Percentiles rank a stretch among this genome's conserved stretches.
phyloP scores from a whole-genome alignment of 495 filamentous ascomycete genomes.

The Pseudoneurospora amorphoporcata region DNA sequence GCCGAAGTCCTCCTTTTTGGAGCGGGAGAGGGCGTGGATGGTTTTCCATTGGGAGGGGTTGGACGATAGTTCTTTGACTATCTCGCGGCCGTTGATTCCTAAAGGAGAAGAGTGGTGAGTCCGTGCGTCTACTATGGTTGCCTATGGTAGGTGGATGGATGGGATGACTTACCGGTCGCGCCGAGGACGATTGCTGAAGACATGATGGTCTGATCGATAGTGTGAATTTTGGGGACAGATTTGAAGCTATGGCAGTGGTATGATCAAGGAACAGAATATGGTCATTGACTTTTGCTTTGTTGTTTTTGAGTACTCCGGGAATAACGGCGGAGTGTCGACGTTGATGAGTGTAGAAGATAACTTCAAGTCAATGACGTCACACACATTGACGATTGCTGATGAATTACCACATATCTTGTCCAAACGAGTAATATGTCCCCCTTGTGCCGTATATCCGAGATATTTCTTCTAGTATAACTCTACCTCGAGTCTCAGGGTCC shows the following conservation, averaged over 20 bases:
- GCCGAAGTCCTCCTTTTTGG: constrained; percentile 28
- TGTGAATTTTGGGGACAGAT: not conserved
- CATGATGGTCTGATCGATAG: constrained; percentile 1
- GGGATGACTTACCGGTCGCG: constrained; percentile 9
- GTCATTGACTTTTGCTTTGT: not conserved
- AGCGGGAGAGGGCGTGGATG: constrained; percentile 35
- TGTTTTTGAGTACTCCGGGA: not conserved
- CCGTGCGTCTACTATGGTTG: not conserved
- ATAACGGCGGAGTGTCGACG: not conserved
- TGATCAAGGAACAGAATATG: not conserved
- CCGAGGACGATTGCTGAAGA: constrained; percentile 13
- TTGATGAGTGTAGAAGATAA: not conserved
- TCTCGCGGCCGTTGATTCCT: constrained; percentile 40
- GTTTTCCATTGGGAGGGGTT: constrained; percentile 30
- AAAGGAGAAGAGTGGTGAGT: not conserved
- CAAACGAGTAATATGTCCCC: not conserved
- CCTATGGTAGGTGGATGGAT: too few relatives aligned
- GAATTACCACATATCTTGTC: not conserved
- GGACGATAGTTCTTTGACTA: constrained; percentile 31
- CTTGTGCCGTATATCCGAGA: not conserved
- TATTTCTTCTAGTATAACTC: not conserved
- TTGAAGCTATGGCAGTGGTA: not conserved
- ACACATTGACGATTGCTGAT: not conserved
- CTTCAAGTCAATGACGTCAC: not conserved
- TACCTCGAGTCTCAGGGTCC: too few relatives aligned